Base-by-base conservation (phyloP, 257 asterid genomes). In the Fraxinus quadrangulata region DNA sequence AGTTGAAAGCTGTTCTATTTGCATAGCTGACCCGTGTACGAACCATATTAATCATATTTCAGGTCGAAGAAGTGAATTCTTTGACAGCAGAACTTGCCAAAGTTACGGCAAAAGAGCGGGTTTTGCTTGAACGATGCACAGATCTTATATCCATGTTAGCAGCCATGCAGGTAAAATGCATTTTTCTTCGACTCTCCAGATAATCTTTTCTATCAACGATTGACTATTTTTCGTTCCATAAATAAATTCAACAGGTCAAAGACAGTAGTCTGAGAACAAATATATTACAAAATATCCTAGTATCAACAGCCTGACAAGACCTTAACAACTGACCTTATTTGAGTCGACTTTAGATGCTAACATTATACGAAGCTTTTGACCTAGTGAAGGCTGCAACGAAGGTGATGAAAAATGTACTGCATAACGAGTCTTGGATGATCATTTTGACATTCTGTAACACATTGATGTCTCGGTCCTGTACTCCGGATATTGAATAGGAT, bases 211-310 rank as follows among this genome's bases (percentile, higher is more conserved):
- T 19, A 13, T 63, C 17, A 45, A 63, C 23, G 31, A 31, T 24
- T 31, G 14, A 45, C 40, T 37, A 54, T 26, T 31, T 14, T 42
- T 24, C 42, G 67, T 31, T 33, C 49, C 5, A 10, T 11, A 33
- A 47, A 45, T 42, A 23, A 37, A 63, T 83, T 14, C 2, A 69
- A 69, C 89, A 87, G 91, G 88, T 85, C 78, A 81, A 73, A 78
- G 88, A 78, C 63, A 77, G 78, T 75, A 88, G 92, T 42, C 75
- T 88, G 85, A 80, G 92, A 86, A 84, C 88, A 42, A 87, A 84
- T 45, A 78, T 88, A 79, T 71, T 88, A 75, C 92, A 88, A 83
- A 88, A 76, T 80, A 84, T 79, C 83, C 79, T 73, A 28, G 83
- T 80, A 82, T 76, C 83, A 67, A 78, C 84, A 81, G 79, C 79